Evolutionary conservation across 1,139 yeast species (phyloP).

Genomic region (Debaryomycetaceae sp.): DNA sequence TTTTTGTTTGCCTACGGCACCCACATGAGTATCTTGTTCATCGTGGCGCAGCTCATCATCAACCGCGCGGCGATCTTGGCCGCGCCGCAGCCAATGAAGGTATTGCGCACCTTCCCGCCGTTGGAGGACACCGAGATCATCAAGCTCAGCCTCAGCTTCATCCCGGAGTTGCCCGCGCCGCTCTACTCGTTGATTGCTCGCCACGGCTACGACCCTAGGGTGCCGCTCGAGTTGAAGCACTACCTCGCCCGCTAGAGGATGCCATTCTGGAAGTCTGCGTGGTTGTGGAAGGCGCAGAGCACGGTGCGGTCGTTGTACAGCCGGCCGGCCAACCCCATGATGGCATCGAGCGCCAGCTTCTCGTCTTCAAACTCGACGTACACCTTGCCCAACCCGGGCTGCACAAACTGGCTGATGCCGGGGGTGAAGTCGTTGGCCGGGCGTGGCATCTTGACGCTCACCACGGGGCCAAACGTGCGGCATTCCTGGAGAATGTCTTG

Average conservation of each 20-base stretch:
- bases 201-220: slow-evolving; percentile 62
- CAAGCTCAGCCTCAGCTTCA: slow-evolving; percentile 73
- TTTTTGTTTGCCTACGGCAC: slow-evolving; percentile 87
- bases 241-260: slow-evolving; percentile 18
- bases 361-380: slow-evolving; percentile 59
- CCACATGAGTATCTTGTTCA: slow-evolving; percentile 79
- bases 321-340: slow-evolving; percentile 63
- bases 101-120: slow-evolving; percentile 68
- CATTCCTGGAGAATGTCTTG: slow-evolving; percentile 54
- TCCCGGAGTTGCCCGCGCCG: slow-evolving; percentile 67
- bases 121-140: slow-evolving; percentile 73
- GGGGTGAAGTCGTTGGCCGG: slow-evolving; percentile 52
- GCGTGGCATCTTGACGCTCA: slow-evolving; percentile 58
- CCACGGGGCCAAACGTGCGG: slow-evolving; percentile 48
- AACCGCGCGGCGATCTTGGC: slow-evolving; percentile 58
- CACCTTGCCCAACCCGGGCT: slow-evolving; percentile 68
- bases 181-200: slow-evolving; percentile 66
- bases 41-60: slow-evolving; percentile 77
- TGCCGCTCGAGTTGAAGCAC: slow-evolving; percentile 33
- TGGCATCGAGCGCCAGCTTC: slow-evolving; percentile 53
- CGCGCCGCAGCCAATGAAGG: slow-evolving; percentile 66
- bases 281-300: slow-evolving; percentile 60
- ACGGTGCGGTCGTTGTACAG: slow-evolving; percentile 68
- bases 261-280: slow-evolving; percentile 45
- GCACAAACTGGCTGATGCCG: slow-evolving; percentile 39